phyloP scores from a whole-genome alignment of 805 yeast species.

The Saccharomycopsis sp. region DNA sequence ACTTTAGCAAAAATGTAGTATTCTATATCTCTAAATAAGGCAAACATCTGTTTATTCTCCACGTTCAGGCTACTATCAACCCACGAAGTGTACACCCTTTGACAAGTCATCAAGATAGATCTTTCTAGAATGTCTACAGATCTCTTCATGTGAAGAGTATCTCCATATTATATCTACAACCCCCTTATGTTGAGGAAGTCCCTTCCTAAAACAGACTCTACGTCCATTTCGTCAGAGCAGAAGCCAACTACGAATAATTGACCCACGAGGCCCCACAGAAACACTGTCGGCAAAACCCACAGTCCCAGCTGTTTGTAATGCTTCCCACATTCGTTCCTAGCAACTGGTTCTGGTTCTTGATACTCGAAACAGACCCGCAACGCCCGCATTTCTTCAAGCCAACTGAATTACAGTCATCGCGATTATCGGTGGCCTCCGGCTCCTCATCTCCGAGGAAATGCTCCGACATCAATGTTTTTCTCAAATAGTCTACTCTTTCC shows the following conservation, averaged over 20 bases:
- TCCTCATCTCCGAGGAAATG: not conserved
- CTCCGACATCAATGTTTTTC: slow-evolving; percentile 11
- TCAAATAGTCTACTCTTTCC: slow-evolving; percentile 14
- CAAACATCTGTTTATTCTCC: too few species aligned
- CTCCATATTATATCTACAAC: too few species aligned
- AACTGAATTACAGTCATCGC: not conserved
- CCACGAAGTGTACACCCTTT: too few species aligned
- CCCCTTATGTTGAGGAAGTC: too few species aligned
- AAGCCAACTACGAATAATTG: not conserved
- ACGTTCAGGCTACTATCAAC: too few species aligned
- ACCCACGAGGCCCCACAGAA: slow-evolving; percentile 20
- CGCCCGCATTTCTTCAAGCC: slow-evolving; percentile 16
- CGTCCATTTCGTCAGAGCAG: too few species aligned
- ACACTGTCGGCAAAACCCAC: slow-evolving; percentile 17
- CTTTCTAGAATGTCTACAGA: too few species aligned
- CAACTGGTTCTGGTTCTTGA: slow-evolving; percentile 8
- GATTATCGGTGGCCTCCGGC: not conserved
- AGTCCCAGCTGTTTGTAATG: slow-evolving; percentile 17
- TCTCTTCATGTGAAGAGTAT: too few species aligned
- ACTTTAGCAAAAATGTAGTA: too few species aligned
- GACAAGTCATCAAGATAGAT: too few species aligned
- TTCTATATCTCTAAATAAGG: too few species aligned
- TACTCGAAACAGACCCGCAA: slow-evolving; percentile 16
- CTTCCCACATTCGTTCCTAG: not conserved
- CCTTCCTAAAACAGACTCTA: too few species aligned